phyloP scores from a whole-genome alignment of 306 rosid genomes.

The Dalbergia cultrata region DNA sequence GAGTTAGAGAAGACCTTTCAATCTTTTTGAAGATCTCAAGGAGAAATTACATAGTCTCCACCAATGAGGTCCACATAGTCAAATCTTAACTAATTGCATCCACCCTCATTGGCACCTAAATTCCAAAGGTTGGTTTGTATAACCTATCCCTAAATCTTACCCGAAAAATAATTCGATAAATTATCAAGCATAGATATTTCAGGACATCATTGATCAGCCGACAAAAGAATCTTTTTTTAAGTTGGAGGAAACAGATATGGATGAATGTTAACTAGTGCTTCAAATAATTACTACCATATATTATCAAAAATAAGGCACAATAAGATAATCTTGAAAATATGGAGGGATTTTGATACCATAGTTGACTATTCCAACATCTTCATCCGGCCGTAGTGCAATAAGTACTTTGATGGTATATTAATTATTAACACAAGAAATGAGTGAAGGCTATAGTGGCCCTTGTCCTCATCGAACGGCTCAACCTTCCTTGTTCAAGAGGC shows the following conservation, averaged over 20 bases:
- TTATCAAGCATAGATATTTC: background rate
- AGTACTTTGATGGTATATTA: conserved; percentile 42
- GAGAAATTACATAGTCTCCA: too few species aligned
- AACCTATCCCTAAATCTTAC: background rate
- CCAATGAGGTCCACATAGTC: too few species aligned
- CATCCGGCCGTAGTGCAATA: conserved; percentile 40
- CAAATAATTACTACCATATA: background rate
- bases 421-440: conserved; percentile 65
- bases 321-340: conserved; percentile 51
- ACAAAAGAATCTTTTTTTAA: background rate
- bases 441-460: conserved; percentile 59
- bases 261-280: background rate
- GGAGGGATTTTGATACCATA: conserved; percentile 57
- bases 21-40: too few species aligned
- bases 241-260: background rate
- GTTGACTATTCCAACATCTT: conserved; percentile 67
- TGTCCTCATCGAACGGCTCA: conserved; percentile 54
- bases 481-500: conserved; percentile 50
- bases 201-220: background rate
- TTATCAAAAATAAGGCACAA: conserved; percentile 35
- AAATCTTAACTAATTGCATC: too few species aligned
- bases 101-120: too few species aligned
- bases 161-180: background rate
- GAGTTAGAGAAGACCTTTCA: too few species aligned
- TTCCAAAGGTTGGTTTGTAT: too few species aligned